Conservation (phyloP, 768 basidiomycete genomes). For the Lactarius indigo region DNA sequence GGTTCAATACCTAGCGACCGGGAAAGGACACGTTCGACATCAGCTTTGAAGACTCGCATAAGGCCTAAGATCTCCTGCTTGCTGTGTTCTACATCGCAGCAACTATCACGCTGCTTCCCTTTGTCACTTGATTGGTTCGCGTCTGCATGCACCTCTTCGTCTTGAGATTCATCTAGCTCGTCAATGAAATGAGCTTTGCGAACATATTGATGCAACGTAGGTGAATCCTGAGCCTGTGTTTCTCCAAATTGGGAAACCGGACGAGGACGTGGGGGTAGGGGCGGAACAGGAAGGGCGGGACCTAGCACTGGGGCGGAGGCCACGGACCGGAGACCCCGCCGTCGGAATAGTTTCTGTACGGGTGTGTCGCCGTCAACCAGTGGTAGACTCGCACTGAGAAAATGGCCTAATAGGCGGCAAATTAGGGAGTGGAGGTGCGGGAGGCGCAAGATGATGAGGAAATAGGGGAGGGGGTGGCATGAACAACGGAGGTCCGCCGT, state of each 20-base stretch:
- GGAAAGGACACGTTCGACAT: conserved; percentile 47
- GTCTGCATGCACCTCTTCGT: neutral
- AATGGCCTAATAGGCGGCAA: conserved; percentile 5
- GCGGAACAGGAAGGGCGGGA: conserved; percentile 22
- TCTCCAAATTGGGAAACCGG: conserved; percentile 18
- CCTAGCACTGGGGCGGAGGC: conserved; percentile 17
- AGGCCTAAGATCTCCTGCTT: conserved; percentile 49
- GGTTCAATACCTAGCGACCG: conserved; percentile 35
- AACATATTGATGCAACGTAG: neutral
- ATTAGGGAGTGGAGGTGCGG: conserved; percentile 25
- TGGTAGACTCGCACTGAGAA: conserved; percentile 1
- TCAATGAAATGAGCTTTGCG: conserved; percentile 1
- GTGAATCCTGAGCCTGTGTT: neutral
- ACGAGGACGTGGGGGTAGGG: conserved; percentile 27
- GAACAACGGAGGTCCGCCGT: neutral
- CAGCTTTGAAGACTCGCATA: conserved; percentile 48
- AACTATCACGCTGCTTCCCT: conserved; percentile 26
- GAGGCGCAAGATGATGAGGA: conserved; percentile 10
- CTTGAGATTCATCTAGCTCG: conserved; percentile 5
- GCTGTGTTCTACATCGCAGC: conserved; percentile 45
- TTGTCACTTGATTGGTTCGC: neutral
- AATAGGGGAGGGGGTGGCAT: conserved; percentile 7
- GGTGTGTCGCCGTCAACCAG: neutral
- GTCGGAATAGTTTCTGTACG: conserved; percentile 17
- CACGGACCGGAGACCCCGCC: conserved; percentile 20